phyloP scores from a whole-genome alignment of 345 rosid species.

The rapeseed (Brassica napus) region DNA sequence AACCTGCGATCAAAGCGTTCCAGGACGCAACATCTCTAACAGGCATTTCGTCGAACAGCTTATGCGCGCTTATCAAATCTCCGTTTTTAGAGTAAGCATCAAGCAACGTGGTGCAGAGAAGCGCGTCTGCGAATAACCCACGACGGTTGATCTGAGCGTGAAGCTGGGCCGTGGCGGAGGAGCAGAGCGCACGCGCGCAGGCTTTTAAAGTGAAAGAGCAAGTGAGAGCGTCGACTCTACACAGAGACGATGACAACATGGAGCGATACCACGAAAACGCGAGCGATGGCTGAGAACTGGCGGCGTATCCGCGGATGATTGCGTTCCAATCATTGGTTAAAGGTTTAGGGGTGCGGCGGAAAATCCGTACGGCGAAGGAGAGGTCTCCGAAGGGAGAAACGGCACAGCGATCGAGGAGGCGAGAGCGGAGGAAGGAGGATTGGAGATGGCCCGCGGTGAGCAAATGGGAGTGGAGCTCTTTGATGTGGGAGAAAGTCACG shows the following conservation, averaged over 20 bases:
- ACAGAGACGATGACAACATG: conserved; percentile 40
- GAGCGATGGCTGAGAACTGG: conserved; percentile 49
- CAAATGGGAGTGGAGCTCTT: conserved; percentile 72
- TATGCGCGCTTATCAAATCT: conserved; percentile 48
- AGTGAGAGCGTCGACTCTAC: conserved; percentile 71
- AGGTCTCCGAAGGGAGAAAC: conserved; percentile 60
- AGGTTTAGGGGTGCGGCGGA: conserved; percentile 53
- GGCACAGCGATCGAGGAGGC: conserved; percentile 73
- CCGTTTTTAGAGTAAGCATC: conserved; percentile 72
- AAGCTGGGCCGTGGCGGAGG: conserved; percentile 52
- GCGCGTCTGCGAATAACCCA: conserved; percentile 67
- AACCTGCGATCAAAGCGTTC: conserved; percentile 82
- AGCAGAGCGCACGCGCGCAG: conserved; percentile 64
- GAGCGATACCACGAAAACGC: conserved; percentile 63
- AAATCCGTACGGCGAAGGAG: conserved; percentile 52
- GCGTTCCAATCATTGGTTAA: conserved; percentile 87
- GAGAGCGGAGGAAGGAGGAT: conserved; percentile 56
- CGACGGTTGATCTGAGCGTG: conserved; percentile 54
- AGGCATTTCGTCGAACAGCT: conserved; percentile 75
- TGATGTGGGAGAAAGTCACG: conserved; percentile 50
- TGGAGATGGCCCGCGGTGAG: conserved; percentile 55
- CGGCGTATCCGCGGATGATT: conserved; percentile 72
- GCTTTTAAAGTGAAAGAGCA: conserved; percentile 82
- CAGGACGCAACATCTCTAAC: conserved; percentile 73
- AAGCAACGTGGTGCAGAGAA: conserved; percentile 73